These are phyloP conservation scores for Nothomitra cinnamomea DNA, from an alignment of 2,329 filamentous ascomycete species.

Conservation along the genomic window DNA sequence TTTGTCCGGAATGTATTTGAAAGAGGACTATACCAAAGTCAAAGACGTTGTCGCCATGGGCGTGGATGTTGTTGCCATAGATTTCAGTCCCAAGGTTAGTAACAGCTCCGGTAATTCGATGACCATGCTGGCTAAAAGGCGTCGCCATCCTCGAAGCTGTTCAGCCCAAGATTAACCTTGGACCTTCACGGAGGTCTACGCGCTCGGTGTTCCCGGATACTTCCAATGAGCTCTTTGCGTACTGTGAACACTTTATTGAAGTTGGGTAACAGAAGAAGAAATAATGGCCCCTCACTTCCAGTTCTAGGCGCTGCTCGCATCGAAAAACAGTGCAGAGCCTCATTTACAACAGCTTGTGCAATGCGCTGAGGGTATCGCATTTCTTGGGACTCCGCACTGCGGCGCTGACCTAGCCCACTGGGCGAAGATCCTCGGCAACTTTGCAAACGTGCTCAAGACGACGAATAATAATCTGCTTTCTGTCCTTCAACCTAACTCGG, in stretches of 20 bases:
- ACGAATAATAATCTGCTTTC: slow-evolving; percentile 2
- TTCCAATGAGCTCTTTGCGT: too few species aligned
- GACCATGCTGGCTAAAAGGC: neutral
- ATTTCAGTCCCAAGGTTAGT: neutral
- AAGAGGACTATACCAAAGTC: neutral
- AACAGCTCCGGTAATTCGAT: neutral
- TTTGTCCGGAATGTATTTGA: neutral
- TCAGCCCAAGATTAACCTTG: too few species aligned
- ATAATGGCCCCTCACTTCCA: too few species aligned
- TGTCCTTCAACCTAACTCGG: slow-evolving; percentile 4
- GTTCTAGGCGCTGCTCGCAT: slow-evolving; percentile 2
- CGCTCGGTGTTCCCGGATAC: too few species aligned
- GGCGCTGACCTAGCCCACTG: slow-evolving; percentile 4
- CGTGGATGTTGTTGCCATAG: neutral
- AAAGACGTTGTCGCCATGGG: neutral
- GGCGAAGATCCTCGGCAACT: slow-evolving; percentile 1
- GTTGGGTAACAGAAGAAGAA: too few species aligned
- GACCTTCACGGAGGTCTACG: too few species aligned
- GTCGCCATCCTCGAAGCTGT: neutral
- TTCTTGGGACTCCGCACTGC: slow-evolving; percentile 7
- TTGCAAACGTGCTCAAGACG: slow-evolving; percentile 2
- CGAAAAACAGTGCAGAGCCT: slow-evolving; percentile 6
- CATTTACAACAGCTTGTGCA: slow-evolving; percentile 4
- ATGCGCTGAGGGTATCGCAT: neutral
- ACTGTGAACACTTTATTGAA: too few species aligned